Base-by-base conservation (phyloP, 192 early-diverging fungal species). In the Coemansia sp. region DNA sequence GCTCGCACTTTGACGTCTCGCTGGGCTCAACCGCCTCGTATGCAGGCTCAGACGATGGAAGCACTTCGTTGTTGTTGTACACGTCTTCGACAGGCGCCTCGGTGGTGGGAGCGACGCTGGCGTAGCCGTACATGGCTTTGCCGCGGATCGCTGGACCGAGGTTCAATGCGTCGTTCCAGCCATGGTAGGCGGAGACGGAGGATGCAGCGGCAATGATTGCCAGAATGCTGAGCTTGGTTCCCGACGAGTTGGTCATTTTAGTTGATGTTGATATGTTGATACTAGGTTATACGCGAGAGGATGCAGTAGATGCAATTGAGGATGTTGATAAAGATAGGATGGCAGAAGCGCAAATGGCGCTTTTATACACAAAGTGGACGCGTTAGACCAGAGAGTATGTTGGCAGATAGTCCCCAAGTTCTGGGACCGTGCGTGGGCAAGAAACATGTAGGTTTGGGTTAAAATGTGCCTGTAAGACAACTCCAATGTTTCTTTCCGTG, bases 211-310 rank as follows among this genome's bases (percentile, higher is more conserved):
- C 70, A 17, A 78, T 25, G n/a, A 72, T 41, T 21, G 63, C 69
- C 29, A 72, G 23, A 10, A 69, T 24, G 39, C 58, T 63, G 32
- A 78, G 49, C 55, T 78, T 78, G 55, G 72, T 68, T 52, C 65
- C 49, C 6, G 65, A 43, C n/a, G 29, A 50, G 61, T 32, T 64
- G 25, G 60, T 29, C 70, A 72, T 72, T 60, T 53, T 32, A 32
- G 5, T 27, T 21, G 5, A 27, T 27, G 27, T 6, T 32, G 5
- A 21, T 0, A 32, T 32, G 29, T 32, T 32, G 29, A 32, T 5
- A 27, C 27, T 5, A 27, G 5, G 27, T 27, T 27, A 8, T 32
- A 32, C 29, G 29, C 29, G 29, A 32, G 29, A 32, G 5, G 4
- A 32, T 32, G 29, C 29, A 32, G 29, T 32, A 32, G 7, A 58